Conservation (phyloP, 306 rosid genomes). For the Vigna reflexopilosa region DNA sequence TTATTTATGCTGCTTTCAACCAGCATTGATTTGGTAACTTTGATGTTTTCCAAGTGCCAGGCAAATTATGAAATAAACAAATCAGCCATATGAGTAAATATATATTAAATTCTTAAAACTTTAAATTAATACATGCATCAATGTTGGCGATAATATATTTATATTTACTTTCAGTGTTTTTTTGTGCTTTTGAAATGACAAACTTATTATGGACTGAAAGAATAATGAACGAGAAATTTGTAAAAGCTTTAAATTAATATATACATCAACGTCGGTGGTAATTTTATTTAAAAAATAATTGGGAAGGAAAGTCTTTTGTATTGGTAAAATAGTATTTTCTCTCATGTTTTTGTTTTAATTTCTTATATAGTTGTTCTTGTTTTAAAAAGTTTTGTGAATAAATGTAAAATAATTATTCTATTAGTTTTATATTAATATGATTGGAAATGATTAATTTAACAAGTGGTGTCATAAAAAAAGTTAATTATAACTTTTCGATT, state of each 20-base stretch:
- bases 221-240: neutral
- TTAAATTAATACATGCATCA: neutral
- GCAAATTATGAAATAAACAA: neutral
- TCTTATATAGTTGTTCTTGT: too few relatives aligned
- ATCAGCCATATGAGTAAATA: neutral
- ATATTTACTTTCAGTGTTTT: neutral
- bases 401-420: too few relatives aligned
- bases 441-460: too few relatives aligned
- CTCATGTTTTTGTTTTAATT: too few relatives aligned
- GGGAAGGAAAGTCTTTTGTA: neutral
- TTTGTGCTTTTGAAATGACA: neutral
- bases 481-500: too few relatives aligned
- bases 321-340: too few relatives aligned
- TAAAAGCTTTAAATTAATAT: neutral
- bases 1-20: neutral
- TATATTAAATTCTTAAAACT: too few relatives aligned
- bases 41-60: neutral
- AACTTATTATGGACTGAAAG: neutral
- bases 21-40: neutral
- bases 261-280: neutral
- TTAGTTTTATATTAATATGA: too few relatives aligned
- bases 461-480: too few relatives aligned
- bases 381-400: too few relatives aligned
- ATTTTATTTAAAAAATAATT: neutral
- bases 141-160: neutral